phyloP scores from a whole-genome alignment of 257 asterid genomes.

The Solanum pimpinellifolium region DNA sequence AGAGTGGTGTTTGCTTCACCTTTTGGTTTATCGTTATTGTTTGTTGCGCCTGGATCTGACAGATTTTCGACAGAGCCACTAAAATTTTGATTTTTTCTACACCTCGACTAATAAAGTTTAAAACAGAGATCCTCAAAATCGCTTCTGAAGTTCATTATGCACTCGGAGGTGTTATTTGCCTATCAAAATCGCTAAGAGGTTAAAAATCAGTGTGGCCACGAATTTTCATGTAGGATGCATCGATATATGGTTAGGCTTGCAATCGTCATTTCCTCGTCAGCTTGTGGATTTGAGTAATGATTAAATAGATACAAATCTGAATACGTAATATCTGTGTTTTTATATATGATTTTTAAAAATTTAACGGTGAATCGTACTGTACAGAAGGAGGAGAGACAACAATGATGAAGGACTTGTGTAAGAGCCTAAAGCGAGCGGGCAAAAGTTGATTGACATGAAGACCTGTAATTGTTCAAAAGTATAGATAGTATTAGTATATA shows the following conservation, averaged over 20 bases:
- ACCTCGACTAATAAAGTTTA: too few relatives aligned
- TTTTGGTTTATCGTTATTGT: too few relatives aligned
- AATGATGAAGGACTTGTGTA: rapidly evolving
- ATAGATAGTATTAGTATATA: too few relatives aligned
- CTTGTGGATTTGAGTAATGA: neutral
- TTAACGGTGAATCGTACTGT: neutral
- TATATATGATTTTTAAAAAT: too few relatives aligned
- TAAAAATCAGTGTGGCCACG: too few relatives aligned
- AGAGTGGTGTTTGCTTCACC: neutral
- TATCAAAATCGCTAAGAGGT: too few relatives aligned
- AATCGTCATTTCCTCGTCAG: too few relatives aligned
- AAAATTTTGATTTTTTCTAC: neutral
- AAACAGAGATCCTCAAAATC: neutral
- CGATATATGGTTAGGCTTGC: neutral
- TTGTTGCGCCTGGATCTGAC: neutral
- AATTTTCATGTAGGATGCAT: neutral
- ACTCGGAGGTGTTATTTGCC: neutral
- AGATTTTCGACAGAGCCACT: rapidly evolving
- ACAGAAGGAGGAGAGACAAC: too few relatives aligned
- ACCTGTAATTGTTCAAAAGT: neutral
- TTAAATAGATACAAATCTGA: too few relatives aligned
- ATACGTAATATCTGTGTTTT: too few relatives aligned
- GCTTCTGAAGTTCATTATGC: neutral
- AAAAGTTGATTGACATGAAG: neutral
- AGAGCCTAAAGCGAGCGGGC: neutral